Evolutionary conservation across 2,329 filamentous ascomycete genomes (phyloP).

Genomic region (Fonsecaea pugnacius): DNA sequence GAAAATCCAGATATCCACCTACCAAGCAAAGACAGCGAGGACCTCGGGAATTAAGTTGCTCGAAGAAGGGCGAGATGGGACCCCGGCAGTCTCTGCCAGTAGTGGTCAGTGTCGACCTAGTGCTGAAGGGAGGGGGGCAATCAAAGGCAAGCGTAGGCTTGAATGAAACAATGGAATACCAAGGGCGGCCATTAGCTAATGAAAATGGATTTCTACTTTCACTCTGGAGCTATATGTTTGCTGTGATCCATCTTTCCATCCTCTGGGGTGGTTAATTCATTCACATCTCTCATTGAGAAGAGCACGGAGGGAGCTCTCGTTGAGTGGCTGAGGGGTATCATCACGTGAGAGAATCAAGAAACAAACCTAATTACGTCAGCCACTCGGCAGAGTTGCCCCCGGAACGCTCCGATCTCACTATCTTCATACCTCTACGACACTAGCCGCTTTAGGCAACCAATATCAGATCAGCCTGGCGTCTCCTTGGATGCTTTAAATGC

Average conservation of each 20-base stretch:
- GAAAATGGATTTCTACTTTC: conserved; percentile 5
- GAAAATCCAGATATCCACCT: background rate
- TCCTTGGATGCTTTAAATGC: conserved; percentile 8
- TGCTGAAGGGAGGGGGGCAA: background rate
- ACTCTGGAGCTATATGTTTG: background rate
- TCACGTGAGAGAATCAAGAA: background rate
- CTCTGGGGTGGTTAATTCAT: background rate
- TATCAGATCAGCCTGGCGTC: conserved; percentile 6
- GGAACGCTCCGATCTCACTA: background rate
- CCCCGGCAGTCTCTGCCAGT: background rate
- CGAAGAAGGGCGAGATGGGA: background rate
- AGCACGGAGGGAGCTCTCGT: background rate
- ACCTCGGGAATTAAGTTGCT: background rate
- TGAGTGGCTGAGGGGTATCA: background rate
- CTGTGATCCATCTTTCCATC: background rate
- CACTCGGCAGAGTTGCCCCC: background rate
- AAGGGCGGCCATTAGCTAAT: conserved; percentile 7
- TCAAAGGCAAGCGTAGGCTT: background rate
- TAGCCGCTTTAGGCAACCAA: background rate
- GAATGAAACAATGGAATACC: conserved; percentile 3
- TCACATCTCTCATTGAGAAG: background rate
- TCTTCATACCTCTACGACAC: too few relatives aligned
- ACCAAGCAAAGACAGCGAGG: background rate
- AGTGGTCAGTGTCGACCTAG: background rate
- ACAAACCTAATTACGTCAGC: background rate